Conservation (phyloP, 768 basidiomycete species). For the Psilocybe cubensis region DNA sequence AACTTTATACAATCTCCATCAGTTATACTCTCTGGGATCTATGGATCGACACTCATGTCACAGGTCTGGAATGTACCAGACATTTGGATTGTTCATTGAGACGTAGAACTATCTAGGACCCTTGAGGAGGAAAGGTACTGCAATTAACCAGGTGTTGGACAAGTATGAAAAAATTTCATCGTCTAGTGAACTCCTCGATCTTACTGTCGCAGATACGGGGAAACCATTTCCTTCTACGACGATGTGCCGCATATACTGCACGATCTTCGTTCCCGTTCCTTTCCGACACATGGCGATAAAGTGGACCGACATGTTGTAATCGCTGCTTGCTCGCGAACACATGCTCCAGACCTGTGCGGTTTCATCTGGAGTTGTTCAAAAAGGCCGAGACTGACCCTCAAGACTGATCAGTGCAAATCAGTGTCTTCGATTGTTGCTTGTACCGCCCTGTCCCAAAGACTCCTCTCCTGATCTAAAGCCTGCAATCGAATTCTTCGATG, state of each 20-base stretch:
- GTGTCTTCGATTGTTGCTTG: slow-evolving; percentile 66
- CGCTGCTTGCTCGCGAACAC: slow-evolving; percentile 78
- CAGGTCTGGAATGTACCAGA: too few relatives aligned
- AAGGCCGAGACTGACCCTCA: not conserved
- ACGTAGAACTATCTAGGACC: slow-evolving; percentile 43
- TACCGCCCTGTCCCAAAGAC: slow-evolving; percentile 44
- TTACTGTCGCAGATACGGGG: slow-evolving; percentile 48
- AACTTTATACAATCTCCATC: not conserved
- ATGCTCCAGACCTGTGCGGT: slow-evolving; percentile 71
- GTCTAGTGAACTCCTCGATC: not conserved
- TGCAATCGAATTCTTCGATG: slow-evolving; percentile 68
- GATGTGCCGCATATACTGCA: slow-evolving; percentile 80
- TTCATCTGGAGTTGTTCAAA: too few relatives aligned
- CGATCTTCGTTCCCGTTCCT: slow-evolving; percentile 39
- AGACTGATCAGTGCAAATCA: slow-evolving; percentile 61
- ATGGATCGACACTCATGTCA: slow-evolving; percentile 84
- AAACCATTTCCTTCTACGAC: slow-evolving; percentile 69
- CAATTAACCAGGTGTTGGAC: slow-evolving; percentile 55
- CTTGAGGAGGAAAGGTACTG: slow-evolving; percentile 48
- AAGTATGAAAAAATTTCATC: slow-evolving; percentile 29
- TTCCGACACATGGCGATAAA: slow-evolving; percentile 31
- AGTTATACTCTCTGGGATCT: slow-evolving; percentile 89
- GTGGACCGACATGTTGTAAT: slow-evolving; percentile 38
- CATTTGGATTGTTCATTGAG: not conserved
- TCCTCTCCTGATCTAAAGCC: slow-evolving; percentile 35